Evolutionary conservation across 768 basidiomycete genomes (phyloP).

Genomic region (Cystobasidium onofrii): DNA sequence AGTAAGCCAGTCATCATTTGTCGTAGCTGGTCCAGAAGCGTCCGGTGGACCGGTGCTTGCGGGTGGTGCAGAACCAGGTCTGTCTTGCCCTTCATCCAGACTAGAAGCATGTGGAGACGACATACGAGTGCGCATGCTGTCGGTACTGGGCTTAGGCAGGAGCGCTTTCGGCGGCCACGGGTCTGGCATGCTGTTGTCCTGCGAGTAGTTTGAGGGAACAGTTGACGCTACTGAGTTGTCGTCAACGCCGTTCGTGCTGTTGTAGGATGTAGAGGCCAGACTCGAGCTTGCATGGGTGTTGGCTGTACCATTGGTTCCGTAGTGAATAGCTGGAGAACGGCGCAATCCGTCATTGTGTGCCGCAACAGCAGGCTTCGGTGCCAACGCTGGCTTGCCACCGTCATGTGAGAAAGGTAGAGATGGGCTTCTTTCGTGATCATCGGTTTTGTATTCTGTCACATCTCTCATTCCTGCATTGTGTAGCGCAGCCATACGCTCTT

Average conservation of each 20-base stretch:
- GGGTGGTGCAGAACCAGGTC: constrained; percentile 8
- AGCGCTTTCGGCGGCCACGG: background rate
- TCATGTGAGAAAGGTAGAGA: background rate
- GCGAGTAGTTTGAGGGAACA: background rate
- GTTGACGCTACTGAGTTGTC: background rate
- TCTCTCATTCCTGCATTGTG: constrained; percentile 27
- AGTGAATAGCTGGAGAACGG: constrained; percentile 10
- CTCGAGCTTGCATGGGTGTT: background rate
- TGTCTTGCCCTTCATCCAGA: background rate
- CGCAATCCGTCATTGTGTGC: background rate
- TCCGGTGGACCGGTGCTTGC: background rate
- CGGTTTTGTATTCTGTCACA: constrained; percentile 1
- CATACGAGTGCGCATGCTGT: background rate
- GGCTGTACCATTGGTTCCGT: background rate
- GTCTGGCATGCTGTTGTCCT: background rate
- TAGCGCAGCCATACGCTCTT: constrained; percentile 26
- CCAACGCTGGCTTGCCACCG: background rate
- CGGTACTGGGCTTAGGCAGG: background rate
- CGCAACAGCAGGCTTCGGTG: background rate
- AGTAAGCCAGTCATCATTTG: background rate
- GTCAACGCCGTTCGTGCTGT: background rate
- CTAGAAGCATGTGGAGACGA: background rate
- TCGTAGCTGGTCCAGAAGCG: constrained; percentile 16
- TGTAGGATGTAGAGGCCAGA: background rate
- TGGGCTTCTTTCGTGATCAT: background rate